These are phyloP conservation scores for Citrullus mucosospermus DNA, from an alignment of 306 rosid species.

Conservation along the genomic window DNA sequence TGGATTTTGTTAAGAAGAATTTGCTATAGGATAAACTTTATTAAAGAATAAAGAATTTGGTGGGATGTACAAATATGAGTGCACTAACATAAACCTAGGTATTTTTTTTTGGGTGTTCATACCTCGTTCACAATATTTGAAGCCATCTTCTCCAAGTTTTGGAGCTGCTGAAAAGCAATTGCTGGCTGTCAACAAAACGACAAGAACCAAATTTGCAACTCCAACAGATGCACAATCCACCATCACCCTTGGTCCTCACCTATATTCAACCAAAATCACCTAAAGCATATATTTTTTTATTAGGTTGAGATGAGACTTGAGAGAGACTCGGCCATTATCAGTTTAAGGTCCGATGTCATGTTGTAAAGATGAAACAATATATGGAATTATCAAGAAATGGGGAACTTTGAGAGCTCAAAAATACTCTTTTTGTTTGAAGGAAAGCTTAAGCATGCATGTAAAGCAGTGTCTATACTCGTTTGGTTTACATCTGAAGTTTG, in stretches of 20 bases:
- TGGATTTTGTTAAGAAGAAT: background rate
- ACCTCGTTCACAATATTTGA: background rate
- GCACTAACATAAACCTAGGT: no score
- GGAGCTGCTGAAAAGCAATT: background rate
- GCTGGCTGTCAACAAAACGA: background rate
- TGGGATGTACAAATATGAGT: no score
- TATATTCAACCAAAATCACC: constrained; percentile 6
- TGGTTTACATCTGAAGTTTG: background rate
- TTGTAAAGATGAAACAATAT: background rate
- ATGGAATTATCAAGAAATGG: background rate
- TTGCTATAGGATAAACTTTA: no score
- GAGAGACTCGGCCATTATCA: background rate
- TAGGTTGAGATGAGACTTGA: background rate
- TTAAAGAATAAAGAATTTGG: no score
- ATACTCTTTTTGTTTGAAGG: background rate
- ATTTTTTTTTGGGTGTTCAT: background rate
- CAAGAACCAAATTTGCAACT: background rate
- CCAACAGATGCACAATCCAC: constrained; percentile 4
- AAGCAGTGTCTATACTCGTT: background rate
- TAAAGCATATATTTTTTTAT: background rate
- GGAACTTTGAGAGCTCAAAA: background rate
- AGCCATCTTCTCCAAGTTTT: background rate
- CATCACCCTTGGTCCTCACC: background rate
- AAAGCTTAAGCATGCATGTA: background rate
- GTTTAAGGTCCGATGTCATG: constrained; percentile 1